Conservation (phyloP, 1,284 basidiomycete genomes). For the Clitocybe nebularis region DNA sequence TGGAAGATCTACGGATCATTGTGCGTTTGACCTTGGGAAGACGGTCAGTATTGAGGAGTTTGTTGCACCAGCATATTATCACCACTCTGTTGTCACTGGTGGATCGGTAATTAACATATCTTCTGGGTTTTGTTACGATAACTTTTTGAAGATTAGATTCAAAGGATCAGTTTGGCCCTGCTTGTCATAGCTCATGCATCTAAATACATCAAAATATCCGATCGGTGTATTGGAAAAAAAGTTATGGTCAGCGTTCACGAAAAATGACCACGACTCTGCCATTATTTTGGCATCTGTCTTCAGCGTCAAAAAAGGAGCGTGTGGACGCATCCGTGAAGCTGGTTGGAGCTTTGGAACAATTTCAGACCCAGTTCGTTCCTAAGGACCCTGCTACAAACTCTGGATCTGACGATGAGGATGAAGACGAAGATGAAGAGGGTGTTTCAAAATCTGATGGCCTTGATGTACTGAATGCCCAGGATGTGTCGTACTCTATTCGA, state of each 20-base stretch:
- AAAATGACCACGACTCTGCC: slow-evolving; percentile 81
- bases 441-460: slow-evolving; percentile 45
- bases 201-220: slow-evolving; percentile 13
- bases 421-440: slow-evolving; percentile 49
- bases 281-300: slow-evolving; percentile 94
- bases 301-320: slow-evolving; percentile 73
- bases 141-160: no score
- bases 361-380: slow-evolving; percentile 63
- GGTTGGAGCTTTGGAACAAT: slow-evolving; percentile 74
- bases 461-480: slow-evolving; percentile 73
- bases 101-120: no score
- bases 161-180: slow-evolving; percentile 1
- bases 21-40: no score
- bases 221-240: slow-evolving; percentile 17
- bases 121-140: no score
- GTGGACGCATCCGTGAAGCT: slow-evolving; percentile 86
- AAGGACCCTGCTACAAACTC: slow-evolving; percentile 38
- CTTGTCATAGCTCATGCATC: not conserved
- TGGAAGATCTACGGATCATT: no score
- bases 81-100: no score
- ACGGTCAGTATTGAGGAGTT: no score
- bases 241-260: not conserved
- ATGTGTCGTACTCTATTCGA: slow-evolving; percentile 87
- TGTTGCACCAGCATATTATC: no score
- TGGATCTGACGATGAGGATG: slow-evolving; percentile 48